Conservation (phyloP, 805 yeast species). For the Ogataea siamensis region DNA sequence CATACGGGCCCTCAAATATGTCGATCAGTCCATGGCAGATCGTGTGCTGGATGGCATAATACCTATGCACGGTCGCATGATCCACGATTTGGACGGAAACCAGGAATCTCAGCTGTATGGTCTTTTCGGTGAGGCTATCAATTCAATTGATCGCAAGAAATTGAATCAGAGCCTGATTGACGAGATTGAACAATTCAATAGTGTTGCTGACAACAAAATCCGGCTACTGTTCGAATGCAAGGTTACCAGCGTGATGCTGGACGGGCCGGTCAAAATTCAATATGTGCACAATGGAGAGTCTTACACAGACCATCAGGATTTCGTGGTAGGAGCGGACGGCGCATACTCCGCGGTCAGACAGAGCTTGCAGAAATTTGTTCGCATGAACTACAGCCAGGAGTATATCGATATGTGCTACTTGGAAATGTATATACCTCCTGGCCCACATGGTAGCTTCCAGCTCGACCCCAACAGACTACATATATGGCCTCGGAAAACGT, state of each 20-base stretch:
- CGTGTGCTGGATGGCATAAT: constrained; percentile 59
- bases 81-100: constrained; percentile 65
- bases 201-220: constrained; percentile 30
- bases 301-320: constrained; percentile 42
- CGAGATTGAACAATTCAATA: constrained; percentile 46
- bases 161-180: constrained; percentile 64
- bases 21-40: constrained; percentile 57
- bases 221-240: constrained; percentile 54
- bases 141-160: constrained; percentile 75
- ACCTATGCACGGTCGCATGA: constrained; percentile 90
- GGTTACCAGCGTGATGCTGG: constrained; percentile 42
- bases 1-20: constrained; percentile 60
- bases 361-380: constrained; percentile 60
- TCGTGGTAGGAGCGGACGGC: constrained; percentile 84
- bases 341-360: constrained; percentile 71
- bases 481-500: constrained; percentile 87
- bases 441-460: constrained; percentile 41
- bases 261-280: constrained; percentile 14
- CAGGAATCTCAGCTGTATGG: constrained; percentile 76
- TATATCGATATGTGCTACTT: constrained; percentile 82
- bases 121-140: constrained; percentile 75
- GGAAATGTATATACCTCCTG: constrained; percentile 74
- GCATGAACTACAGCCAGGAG: constrained; percentile 72
- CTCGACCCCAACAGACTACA: constrained; percentile 78
- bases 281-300: constrained; percentile 7